These are phyloP conservation scores for Drechslerella dactyloides DNA, from an alignment of 2,329 filamentous ascomycete genomes.

Conservation along the genomic window DNA sequence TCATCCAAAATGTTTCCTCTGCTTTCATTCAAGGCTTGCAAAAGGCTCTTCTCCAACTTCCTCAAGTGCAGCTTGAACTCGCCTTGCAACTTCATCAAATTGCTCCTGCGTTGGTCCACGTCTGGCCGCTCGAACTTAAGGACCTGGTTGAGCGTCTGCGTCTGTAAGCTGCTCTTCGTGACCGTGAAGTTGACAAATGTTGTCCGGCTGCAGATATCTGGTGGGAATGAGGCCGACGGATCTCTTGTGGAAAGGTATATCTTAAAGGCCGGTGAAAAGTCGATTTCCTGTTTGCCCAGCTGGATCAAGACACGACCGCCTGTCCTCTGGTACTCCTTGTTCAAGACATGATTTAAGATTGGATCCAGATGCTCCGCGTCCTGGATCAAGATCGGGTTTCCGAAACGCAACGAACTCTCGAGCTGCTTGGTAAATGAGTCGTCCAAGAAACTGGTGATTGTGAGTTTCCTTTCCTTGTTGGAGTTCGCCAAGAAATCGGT, in stretches of 20 bases:
- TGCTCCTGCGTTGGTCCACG: conserved; percentile 92
- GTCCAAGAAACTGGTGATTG: conserved; percentile 96
- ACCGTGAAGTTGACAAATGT: conserved; percentile 99
- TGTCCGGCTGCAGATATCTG: conserved; percentile 95
- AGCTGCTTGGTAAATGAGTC: conserved; percentile 98
- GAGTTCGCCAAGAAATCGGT: conserved; percentile 95
- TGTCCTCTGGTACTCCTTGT: conserved; percentile 99
- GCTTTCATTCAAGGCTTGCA: conserved; percentile 96
- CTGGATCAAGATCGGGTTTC: conserved; percentile 97
- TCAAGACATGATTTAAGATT: conserved; percentile 96
- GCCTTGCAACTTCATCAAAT: conserved; percentile 97
- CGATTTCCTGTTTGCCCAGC: conserved; percentile 97
- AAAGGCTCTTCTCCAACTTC: conserved; percentile 88
- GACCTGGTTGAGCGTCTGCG: conserved; percentile 95
- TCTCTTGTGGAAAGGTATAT: conserved; percentile 94
- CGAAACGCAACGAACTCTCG: conserved; percentile 94
- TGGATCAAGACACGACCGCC: conserved; percentile 97
- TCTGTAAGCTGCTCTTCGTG: conserved; percentile 97
- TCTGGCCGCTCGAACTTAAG: conserved; percentile 97
- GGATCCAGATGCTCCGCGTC: conserved; percentile 97
- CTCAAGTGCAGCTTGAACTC: conserved; percentile 99
- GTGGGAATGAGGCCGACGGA: conserved; percentile 92
- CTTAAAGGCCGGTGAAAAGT: conserved; percentile 96
- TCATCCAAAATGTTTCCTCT: conserved; percentile 98
- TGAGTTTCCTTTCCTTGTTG: conserved; percentile 89